Conservation (phyloP, 2,329 filamentous ascomycete species). For the Fusarium lyarnte region DNA sequence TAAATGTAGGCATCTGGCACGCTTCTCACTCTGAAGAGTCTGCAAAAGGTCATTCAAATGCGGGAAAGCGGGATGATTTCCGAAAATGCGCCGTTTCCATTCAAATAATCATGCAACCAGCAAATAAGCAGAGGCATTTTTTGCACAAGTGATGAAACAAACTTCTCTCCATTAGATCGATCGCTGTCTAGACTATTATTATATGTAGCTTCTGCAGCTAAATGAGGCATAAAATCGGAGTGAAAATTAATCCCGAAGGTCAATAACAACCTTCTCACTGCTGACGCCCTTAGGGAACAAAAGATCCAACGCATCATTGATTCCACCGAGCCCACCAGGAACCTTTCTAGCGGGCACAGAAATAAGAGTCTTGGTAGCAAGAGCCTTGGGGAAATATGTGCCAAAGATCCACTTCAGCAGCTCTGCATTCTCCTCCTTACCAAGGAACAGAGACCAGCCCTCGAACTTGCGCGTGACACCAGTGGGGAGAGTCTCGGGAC, state of each 20-base stretch:
- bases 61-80: background rate
- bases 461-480: conserved; percentile 30
- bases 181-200: background rate
- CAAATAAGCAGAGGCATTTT: background rate
- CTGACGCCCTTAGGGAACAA: conserved; percentile 29
- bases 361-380: conserved; percentile 8
- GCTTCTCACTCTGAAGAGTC: background rate
- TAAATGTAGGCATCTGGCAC: background rate
- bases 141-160: background rate
- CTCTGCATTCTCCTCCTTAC: conserved; percentile 24
- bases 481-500: conserved; percentile 14
- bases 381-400: conserved; percentile 25
- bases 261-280: conserved; percentile 33
- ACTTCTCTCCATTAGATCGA: background rate
- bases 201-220: fast-evolving
- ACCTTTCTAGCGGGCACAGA: conserved; percentile 22
- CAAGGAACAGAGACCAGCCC: conserved; percentile 31
- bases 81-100: background rate
- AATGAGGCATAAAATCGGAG: background rate
- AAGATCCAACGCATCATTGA: conserved; percentile 22
- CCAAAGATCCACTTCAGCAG: conserved; percentile 26
- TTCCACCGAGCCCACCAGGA: conserved; percentile 20
- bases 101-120: background rate
- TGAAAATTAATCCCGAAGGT: conserved; percentile 1
- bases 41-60: fast-evolving